A percentile compares a stretch with the other conserved stretches of the same genome.
Conservation (phyloP, 495 filamentous ascomycete species). For the Penicillium argentinense region DNA sequence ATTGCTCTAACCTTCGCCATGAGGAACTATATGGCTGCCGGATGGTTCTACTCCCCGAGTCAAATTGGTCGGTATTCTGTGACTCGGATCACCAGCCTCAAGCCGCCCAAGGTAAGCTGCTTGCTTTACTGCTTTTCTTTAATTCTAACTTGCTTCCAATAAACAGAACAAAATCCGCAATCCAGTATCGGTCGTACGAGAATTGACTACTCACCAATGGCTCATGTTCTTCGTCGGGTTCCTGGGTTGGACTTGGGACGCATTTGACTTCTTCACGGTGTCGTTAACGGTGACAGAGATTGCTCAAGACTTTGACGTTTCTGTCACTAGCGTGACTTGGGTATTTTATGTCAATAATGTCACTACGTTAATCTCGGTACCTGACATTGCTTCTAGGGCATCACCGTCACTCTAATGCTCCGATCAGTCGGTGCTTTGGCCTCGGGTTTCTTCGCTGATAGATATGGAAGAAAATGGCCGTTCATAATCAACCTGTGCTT, state of each 20-base stretch:
- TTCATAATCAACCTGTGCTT: constrained; percentile 71
- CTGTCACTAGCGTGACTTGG: constrained; percentile 37
- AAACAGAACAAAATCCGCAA: constrained; percentile 24
- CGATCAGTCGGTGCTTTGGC: constrained; percentile 65
- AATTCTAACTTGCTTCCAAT: neutral
- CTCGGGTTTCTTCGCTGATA: constrained; percentile 69
- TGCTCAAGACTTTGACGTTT: constrained; percentile 28
- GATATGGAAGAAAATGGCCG: constrained; percentile 77
- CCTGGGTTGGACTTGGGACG: constrained; percentile 40
- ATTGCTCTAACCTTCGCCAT: no score
- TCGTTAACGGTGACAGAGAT: constrained; percentile 38
- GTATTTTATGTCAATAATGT: constrained; percentile 5
- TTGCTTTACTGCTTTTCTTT: no score
- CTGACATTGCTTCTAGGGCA: constrained; percentile 45
- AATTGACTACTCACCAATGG: constrained; percentile 42
- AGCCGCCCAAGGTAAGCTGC: constrained; percentile 25
- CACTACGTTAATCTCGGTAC: neutral
- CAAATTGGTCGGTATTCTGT: constrained; percentile 36
- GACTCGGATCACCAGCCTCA: constrained; percentile 31
- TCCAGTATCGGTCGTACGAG: constrained; percentile 27
- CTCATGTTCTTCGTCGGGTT: constrained; percentile 36
- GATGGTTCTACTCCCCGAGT: constrained; percentile 41
- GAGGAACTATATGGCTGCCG: constrained; percentile 40
- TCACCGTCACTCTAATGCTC: constrained; percentile 77
- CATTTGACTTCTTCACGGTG: constrained; percentile 44